Evolutionary conservation across 306 rosid species (phyloP).

Genomic region (Gynostemma pentaphyllum): DNA sequence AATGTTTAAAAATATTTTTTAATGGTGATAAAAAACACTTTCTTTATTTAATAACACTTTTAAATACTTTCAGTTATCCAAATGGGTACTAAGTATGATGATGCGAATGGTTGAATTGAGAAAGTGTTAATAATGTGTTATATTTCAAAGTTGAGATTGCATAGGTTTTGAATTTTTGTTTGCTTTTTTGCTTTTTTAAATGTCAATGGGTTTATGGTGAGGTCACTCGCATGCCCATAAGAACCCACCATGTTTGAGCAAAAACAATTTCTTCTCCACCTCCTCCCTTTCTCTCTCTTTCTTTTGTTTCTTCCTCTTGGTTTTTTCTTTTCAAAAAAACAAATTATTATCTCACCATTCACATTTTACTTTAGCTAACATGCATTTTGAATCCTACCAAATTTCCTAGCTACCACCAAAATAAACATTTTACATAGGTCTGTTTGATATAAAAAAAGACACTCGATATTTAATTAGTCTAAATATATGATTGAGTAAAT

Average conservation of each 20-base stretch:
- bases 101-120: too few species aligned
- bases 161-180: too few species aligned
- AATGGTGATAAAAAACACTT: too few species aligned
- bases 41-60: too few species aligned
- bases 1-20: too few species aligned
- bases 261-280: not conserved
- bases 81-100: too few species aligned
- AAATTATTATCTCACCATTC: not conserved
- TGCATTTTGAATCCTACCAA: not conserved
- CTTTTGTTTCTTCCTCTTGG: not conserved
- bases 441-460: not conserved
- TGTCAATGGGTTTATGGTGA: not conserved
- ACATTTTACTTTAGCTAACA: not conserved
- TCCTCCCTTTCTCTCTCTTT: not conserved
- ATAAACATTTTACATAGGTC: not conserved
- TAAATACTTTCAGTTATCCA: too few species aligned
- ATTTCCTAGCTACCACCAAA: slow-evolving; percentile 1
- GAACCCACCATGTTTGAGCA: not conserved
- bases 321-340: not conserved
- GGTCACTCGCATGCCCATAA: slow-evolving; percentile 1
- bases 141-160: too few species aligned
- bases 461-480: not conserved
- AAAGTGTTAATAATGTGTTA: too few species aligned
- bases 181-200: not conserved
- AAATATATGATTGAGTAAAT: too few species aligned